Evolutionary conservation across 2,329 filamentous ascomycete genomes (phyloP), one percentile per base, ranked within the genome.

Genomic region (Colletotrichum sublineola): DNA sequence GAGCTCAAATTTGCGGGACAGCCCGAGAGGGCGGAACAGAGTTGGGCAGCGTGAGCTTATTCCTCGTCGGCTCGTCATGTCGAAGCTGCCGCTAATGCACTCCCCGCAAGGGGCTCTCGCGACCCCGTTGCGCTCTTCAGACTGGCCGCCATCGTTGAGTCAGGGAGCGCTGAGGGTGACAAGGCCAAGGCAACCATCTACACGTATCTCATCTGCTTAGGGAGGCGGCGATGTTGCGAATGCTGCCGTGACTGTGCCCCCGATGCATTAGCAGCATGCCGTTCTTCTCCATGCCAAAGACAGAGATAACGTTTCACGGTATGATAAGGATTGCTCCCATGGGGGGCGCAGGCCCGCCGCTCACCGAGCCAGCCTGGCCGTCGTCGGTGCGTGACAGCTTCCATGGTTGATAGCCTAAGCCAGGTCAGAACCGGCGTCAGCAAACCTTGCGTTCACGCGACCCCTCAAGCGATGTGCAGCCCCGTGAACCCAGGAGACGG

Each of bases 21-120:
- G 44, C 18, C 33, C 40, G 24, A 31, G 57, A 68, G 24, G 68
- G 50, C 42, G n/a, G 64, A 71, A 62, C 68, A 71, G 64, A 71
- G 68, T 71, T 71, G 68, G 48, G 31, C 20, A 15, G 48, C n/a
- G 14, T 36, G 36, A 57, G 55, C 36, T 57, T 57, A 44, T 67
- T 44, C 20, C 44, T 57, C 36, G 31, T 20, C 31, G 7, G 31
- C 33, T 38, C 9, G 31, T 36, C 33, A 11, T 29, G 36, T 42
- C 36, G 31, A n/a, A 29, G 33, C 46, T 14, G 50, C 38, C 68
- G 57, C 68, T 68, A 71, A 63, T 63, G 68, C 68, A 63, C 29
- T 63, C 31, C 8, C 24, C n/a, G 44, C 57, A 63, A 44, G 64
- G 52, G 56, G 18, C 24, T 56, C 33, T 56, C 14, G 31, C 38